Percentiles rank a stretch among this genome's conserved stretches.
phyloP scores from a whole-genome alignment of 805 yeast genomes.

The Maudiozyma serrabonitensis region DNA sequence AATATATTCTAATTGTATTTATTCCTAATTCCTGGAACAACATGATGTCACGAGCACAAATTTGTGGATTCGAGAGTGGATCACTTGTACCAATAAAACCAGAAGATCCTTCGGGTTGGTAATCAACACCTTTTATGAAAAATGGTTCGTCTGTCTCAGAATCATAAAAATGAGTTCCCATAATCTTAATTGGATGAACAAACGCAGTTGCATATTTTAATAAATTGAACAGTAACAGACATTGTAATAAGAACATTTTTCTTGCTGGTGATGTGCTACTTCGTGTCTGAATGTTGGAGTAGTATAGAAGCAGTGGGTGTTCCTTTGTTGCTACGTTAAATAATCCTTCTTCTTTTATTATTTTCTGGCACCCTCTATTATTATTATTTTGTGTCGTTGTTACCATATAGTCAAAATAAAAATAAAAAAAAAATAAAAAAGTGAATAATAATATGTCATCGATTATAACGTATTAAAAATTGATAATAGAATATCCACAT shows the following conservation, averaged over 20 bases:
- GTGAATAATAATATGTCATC: too few relatives aligned
- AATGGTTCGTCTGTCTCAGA: conserved; percentile 69
- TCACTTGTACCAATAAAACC: conserved; percentile 50
- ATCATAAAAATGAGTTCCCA: conserved; percentile 67
- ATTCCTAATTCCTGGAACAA: conserved; percentile 78
- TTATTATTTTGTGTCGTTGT: too few relatives aligned
- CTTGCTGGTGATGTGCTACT: background rate
- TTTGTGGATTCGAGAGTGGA: conserved; percentile 63
- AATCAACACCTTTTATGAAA: conserved; percentile 79
- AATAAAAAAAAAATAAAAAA: too few relatives aligned
- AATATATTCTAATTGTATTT: conserved; percentile 80
- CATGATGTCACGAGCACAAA: conserved; percentile 73
- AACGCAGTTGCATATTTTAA: conserved; percentile 10
- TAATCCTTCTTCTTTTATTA: too few relatives aligned
- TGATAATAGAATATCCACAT: too few relatives aligned
- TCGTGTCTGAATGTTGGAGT: too few relatives aligned
- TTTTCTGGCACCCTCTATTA: too few relatives aligned
- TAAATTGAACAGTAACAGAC: background rate
- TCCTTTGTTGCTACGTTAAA: too few relatives aligned
- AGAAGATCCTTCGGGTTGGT: conserved; percentile 93
- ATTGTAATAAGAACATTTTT: background rate
- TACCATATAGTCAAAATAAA: too few relatives aligned
- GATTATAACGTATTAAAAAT: too few relatives aligned
- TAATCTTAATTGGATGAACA: conserved; percentile 58
- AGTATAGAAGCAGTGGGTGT: too few relatives aligned